Conservation (phyloP, 805 yeast species). For the Cyberlindnera sargentensis region DNA sequence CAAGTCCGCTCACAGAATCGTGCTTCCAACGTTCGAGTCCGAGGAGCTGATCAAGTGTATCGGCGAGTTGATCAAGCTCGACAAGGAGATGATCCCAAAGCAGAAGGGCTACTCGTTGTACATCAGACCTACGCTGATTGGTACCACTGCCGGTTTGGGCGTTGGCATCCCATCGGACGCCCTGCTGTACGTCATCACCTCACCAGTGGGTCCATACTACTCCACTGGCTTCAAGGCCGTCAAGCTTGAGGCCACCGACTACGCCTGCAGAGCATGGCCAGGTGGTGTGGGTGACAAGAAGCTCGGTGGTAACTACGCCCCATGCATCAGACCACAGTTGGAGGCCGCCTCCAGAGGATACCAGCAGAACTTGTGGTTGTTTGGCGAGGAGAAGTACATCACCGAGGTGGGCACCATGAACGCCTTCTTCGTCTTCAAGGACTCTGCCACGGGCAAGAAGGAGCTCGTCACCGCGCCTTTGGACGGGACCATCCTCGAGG, state of each 20-base stretch:
- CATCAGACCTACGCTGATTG: slow-evolving; percentile 92
- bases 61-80: slow-evolving; percentile 68
- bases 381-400: slow-evolving; percentile 79
- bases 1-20: slow-evolving; percentile 80
- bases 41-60: slow-evolving; percentile 72
- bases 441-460: slow-evolving; percentile 69
- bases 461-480: slow-evolving; percentile 94
- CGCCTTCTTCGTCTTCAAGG: slow-evolving; percentile 79
- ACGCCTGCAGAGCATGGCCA: slow-evolving; percentile 98
- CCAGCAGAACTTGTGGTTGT: slow-evolving; percentile 95
- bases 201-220: slow-evolving; percentile 97
- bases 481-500: slow-evolving; percentile 95
- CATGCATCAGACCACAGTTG: slow-evolving; percentile 84
- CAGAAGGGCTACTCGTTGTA: slow-evolving; percentile 88
- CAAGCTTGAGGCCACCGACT: slow-evolving; percentile 86
- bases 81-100: slow-evolving; percentile 72
- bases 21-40: slow-evolving; percentile 78
- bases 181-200: slow-evolving; percentile 75
- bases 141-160: slow-evolving; percentile 85
- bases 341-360: slow-evolving; percentile 89
- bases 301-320: slow-evolving; percentile 97
- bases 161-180: slow-evolving; percentile 81
- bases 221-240: slow-evolving; percentile 96
- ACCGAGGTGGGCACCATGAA: slow-evolving; percentile 99
- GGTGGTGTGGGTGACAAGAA: slow-evolving; percentile 97